Evolutionary conservation across 2,329 filamentous ascomycete species (phyloP).

Genomic region (Fusarium piperis): DNA sequence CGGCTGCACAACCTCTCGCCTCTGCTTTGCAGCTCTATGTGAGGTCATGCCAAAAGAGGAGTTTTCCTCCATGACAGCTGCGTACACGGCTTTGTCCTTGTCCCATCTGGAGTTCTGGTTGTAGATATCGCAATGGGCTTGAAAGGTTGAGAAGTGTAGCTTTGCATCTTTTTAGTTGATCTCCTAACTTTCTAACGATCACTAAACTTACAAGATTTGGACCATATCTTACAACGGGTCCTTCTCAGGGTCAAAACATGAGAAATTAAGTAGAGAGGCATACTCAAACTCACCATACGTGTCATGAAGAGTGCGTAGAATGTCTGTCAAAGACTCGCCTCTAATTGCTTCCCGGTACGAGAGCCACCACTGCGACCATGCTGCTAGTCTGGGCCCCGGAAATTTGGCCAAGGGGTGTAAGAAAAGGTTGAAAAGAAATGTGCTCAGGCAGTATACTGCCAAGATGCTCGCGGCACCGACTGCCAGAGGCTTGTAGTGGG

Average conservation of each 20-base stretch:
- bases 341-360: not conserved
- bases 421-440: not conserved
- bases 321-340: not conserved
- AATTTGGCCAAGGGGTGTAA: not conserved
- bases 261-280: not conserved
- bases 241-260: not conserved
- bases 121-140: not conserved
- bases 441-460: not conserved
- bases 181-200: not conserved
- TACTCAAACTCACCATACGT: not conserved
- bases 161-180: not conserved
- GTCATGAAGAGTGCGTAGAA: not conserved
- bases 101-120: not conserved
- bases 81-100: not conserved
- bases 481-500: not conserved
- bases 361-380: not conserved
- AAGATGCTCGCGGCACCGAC: not conserved
- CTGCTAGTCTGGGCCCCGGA: not conserved
- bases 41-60: not conserved
- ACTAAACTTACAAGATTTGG: not conserved
- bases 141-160: not conserved
- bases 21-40: not conserved
- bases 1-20: not conserved
- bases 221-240: not conserved
- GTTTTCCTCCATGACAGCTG: not conserved